A percentile compares a stretch with the other conserved stretches of the same genome.
Evolutionary conservation across 2,329 filamentous ascomycete genomes (phyloP).

Genomic region (Epichloe aotearoae): DNA sequence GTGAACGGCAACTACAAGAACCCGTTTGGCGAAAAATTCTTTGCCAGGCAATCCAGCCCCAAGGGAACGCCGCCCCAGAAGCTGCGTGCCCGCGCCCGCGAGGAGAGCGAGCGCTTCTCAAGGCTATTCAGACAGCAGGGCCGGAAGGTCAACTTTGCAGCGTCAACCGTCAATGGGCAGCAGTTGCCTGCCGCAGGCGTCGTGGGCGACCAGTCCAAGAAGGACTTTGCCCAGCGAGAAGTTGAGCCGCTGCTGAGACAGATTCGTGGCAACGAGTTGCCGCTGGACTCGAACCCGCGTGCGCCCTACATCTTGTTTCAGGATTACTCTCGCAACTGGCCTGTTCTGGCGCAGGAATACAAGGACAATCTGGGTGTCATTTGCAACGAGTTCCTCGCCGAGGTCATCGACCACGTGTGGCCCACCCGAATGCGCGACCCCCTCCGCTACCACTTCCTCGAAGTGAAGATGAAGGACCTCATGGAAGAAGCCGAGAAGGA

Average conservation of each 20-base stretch:
- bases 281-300: conserved; percentile 38
- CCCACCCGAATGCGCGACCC: conserved; percentile 38
- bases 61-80: conserved; percentile 38
- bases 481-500: conserved; percentile 33
- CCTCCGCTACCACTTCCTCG: conserved; percentile 34
- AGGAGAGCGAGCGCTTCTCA: conserved; percentile 38
- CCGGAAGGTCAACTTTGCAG: conserved; percentile 32
- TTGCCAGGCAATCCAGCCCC: conserved; percentile 33
- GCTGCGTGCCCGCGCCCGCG: conserved; percentile 35
- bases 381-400: conserved; percentile 39
- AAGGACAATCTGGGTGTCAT: conserved; percentile 41
- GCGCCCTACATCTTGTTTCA: conserved; percentile 42
- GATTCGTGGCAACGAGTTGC: conserved; percentile 38
- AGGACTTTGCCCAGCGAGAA: conserved; percentile 33
- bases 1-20: conserved; percentile 44
- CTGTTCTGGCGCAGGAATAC: conserved; percentile 37
- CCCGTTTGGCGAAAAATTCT: conserved; percentile 37
- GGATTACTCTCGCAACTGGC: conserved; percentile 39
- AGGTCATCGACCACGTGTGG: conserved; percentile 38
- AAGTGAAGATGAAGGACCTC: conserved; percentile 33
- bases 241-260: conserved; percentile 36
- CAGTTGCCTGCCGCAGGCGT: conserved; percentile 17
- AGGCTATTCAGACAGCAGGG: conserved; percentile 35
- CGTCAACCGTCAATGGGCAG: conserved; percentile 7
- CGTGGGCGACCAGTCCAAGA: conserved; percentile 27